Evolutionary conservation across 345 rosid species (phyloP).

Genomic region (Pugionium cornutum): DNA sequence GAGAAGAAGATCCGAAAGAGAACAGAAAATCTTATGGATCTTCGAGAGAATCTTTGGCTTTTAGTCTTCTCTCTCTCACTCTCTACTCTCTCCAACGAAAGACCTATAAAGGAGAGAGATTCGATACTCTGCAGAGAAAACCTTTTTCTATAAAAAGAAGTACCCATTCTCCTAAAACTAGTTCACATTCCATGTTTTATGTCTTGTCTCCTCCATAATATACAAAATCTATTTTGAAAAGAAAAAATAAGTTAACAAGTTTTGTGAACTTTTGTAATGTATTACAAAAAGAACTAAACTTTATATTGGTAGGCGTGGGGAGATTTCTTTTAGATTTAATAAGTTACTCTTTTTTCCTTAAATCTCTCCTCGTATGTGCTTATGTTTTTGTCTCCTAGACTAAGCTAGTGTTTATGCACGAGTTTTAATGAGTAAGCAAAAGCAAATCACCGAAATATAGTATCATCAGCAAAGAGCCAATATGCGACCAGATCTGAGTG

Average conservation of each 20-base stretch:
- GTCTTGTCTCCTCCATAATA: constrained; percentile 35
- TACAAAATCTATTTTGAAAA: background rate
- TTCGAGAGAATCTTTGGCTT: constrained; percentile 42
- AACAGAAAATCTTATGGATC: constrained; percentile 42
- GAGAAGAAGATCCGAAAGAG: constrained; percentile 5
- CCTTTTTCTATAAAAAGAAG: constrained; percentile 38
- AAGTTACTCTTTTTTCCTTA: constrained; percentile 12
- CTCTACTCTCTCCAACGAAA: background rate
- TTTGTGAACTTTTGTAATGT: background rate
- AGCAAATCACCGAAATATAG: constrained; percentile 16
- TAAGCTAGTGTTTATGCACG: constrained; percentile 9
- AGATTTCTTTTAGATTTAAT: background rate
- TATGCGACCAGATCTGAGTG: constrained; percentile 19
- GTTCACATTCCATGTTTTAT: constrained; percentile 38
- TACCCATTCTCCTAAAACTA: constrained; percentile 36
- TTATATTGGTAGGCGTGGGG: constrained; percentile 6
- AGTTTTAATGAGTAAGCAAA: constrained; percentile 5
- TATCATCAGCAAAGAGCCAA: constrained; percentile 20
- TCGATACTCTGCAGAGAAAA: constrained; percentile 28
- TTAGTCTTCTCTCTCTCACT: constrained; percentile 3
- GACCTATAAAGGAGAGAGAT: constrained; percentile 33
- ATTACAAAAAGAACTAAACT: too few species aligned
- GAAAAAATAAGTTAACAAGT: background rate
- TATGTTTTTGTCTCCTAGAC: constrained; percentile 12
- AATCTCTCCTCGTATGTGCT: constrained; percentile 23